A percentile compares a stretch with the other conserved stretches of the same genome.
These are phyloP conservation scores for Tylopilus felleus DNA, from an alignment of 768 basidiomycete species.

Conservation along the genomic window DNA sequence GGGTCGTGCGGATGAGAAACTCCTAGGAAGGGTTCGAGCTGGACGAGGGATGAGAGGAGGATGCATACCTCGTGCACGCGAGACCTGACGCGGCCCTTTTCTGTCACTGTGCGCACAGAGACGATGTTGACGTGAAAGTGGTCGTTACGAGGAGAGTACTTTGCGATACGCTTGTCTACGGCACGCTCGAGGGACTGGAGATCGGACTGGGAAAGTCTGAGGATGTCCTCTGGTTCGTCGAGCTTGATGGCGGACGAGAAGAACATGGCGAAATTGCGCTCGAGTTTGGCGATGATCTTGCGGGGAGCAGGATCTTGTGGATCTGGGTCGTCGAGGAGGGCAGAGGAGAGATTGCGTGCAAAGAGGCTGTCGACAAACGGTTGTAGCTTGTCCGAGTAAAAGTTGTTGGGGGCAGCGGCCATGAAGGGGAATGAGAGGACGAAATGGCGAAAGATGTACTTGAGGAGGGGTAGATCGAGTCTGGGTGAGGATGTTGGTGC, in stretches of 20 bases:
- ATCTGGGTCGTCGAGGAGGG: conserved; percentile 52
- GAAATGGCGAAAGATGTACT: conserved; percentile 89
- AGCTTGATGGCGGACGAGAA: conserved; percentile 80
- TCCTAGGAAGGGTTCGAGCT: conserved; percentile 51
- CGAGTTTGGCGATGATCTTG: conserved; percentile 71
- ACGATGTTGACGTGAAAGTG: conserved; percentile 90
- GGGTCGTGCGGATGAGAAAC: conserved; percentile 88
- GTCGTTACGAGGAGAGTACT: conserved; percentile 43
- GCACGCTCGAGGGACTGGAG: conserved; percentile 72
- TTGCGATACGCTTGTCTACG: conserved; percentile 60
- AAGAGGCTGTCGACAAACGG: conserved; percentile 86
- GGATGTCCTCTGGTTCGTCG: conserved; percentile 81
- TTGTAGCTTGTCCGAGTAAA: conserved; percentile 93
- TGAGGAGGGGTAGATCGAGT: conserved; percentile 82
- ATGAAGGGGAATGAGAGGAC: conserved; percentile 96
- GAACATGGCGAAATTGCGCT: conserved; percentile 83
- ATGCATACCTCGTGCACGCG: conserved; percentile 77
- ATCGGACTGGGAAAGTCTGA: conserved; percentile 83
- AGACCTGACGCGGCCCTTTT: conserved; percentile 83
- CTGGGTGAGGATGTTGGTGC: conserved; percentile 53
- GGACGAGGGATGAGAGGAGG: not conserved
- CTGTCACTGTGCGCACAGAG: conserved; percentile 76
- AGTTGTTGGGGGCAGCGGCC: conserved; percentile 80
- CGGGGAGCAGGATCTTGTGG: conserved; percentile 57
- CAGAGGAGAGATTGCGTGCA: conserved; percentile 68